phyloP scores from a whole-genome alignment of 768 basidiomycete species.

The Pleurotus eryngii region DNA sequence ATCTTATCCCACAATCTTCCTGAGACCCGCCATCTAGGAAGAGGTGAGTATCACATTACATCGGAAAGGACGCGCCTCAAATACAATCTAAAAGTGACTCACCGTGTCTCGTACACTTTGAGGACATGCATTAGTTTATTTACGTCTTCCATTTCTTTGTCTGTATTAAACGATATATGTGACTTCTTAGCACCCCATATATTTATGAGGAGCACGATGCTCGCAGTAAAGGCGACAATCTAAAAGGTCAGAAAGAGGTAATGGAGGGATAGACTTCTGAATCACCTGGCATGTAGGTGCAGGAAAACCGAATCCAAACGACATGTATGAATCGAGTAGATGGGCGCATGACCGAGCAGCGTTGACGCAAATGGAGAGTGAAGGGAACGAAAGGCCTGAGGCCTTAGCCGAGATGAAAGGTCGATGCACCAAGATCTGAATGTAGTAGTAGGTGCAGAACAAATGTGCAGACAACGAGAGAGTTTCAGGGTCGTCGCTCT shows the following conservation, averaged over 20 bases:
- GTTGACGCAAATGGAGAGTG: conserved; percentile 71
- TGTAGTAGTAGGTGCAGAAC: conserved; percentile 16
- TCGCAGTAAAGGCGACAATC: conserved; percentile 18
- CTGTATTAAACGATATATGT: conserved; percentile 25
- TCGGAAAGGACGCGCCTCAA: too few relatives aligned
- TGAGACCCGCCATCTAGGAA: conserved; percentile 13
- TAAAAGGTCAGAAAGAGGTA: not conserved
- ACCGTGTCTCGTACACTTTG: conserved; percentile 14
- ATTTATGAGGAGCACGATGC: conserved; percentile 45
- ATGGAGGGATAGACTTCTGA: too few relatives aligned
- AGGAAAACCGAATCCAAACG: conserved; percentile 5
- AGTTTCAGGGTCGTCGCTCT: conserved; percentile 12
- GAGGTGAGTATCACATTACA: not conserved
- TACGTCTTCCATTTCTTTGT: conserved; percentile 40
- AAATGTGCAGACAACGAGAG: conserved; percentile 21
- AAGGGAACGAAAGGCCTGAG: conserved; percentile 32
- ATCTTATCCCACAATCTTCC: conserved; percentile 13
- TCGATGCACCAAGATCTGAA: conserved; percentile 63
- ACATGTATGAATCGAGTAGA: conserved; percentile 41
- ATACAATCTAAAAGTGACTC: not conserved
- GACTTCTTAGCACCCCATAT: conserved; percentile 41
- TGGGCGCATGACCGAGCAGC: conserved; percentile 63
- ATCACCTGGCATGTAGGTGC: conserved; percentile 14
- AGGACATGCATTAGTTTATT: conserved; percentile 38
- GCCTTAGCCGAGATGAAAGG: conserved; percentile 60